Evolutionary conservation across 1,284 basidiomycete genomes (phyloP).

Genomic region (Ceratobasidium sp.): DNA sequence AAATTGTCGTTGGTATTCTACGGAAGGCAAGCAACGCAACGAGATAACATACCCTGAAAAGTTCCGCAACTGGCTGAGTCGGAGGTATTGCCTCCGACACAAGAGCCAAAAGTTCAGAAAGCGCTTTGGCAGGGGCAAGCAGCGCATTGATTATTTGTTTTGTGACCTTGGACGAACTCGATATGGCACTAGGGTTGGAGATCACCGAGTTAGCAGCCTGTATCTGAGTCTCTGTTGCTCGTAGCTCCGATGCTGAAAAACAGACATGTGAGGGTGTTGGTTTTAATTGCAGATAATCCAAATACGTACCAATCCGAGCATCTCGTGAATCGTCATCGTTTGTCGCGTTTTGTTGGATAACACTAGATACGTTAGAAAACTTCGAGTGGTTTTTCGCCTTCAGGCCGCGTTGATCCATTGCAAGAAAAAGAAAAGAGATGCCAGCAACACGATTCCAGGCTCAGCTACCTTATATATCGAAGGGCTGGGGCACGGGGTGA

Average conservation of each 20-base stretch:
- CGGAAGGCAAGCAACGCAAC: no score
- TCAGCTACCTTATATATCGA: no score
- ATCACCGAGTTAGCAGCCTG: slow-evolving; percentile 14
- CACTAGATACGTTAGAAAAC: background rate
- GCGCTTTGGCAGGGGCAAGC: slow-evolving; percentile 22
- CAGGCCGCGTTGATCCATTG: slow-evolving; percentile 11
- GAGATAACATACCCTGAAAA: slow-evolving; percentile 13
- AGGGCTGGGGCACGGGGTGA: no score
- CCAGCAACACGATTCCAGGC: no score
- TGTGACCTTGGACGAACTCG: slow-evolving; percentile 20
- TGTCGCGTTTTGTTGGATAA: background rate
- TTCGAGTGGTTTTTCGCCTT: slow-evolving; percentile 20
- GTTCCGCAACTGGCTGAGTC: slow-evolving; percentile 27
- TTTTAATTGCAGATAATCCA: background rate
- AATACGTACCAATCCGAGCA: slow-evolving; percentile 1
- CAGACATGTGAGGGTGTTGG: no score
- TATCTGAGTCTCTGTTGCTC: slow-evolving; percentile 9
- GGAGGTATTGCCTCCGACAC: slow-evolving; percentile 21
- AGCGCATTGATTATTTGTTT: slow-evolving; percentile 31
- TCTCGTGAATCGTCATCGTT: background rate
- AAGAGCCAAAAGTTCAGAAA: background rate
- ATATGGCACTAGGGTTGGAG: slow-evolving; percentile 10
- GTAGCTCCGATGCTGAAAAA: slow-evolving; percentile 2
- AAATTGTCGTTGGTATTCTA: background rate
- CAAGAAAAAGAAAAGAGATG: background rate